Conservation (phyloP, 371 early-diverging fungal species). For the Rhizomucor miehei region DNA sequence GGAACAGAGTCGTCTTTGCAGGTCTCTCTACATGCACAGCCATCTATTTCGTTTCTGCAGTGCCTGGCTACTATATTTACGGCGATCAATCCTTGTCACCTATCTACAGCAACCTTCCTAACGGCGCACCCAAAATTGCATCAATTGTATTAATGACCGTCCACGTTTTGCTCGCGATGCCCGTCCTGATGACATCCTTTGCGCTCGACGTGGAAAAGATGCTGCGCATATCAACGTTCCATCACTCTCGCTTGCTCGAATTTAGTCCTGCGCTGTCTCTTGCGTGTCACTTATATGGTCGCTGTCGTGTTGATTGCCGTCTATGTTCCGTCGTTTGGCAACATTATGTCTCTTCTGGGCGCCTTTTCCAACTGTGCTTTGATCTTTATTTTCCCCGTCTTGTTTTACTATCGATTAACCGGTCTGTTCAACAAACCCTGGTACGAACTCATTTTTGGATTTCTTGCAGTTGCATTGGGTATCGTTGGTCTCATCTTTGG, state of each 20-base stretch:
- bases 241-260: constrained; percentile 29
- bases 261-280: constrained; percentile 37
- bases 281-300: constrained; percentile 44
- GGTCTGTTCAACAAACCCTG: constrained; percentile 44
- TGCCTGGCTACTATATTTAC: constrained; percentile 80
- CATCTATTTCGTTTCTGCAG: constrained; percentile 75
- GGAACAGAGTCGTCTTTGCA: constrained; percentile 68
- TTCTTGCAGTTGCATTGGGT: constrained; percentile 52
- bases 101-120: constrained; percentile 67
- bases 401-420: constrained; percentile 62
- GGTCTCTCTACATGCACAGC: constrained; percentile 66
- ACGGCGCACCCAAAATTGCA: constrained; percentile 56
- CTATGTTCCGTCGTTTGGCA: constrained; percentile 70
- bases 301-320: constrained; percentile 47
- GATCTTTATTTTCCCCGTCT: constrained; percentile 68
- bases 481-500: constrained; percentile 63
- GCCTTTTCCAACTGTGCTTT: constrained; percentile 63
- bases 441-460: constrained; percentile 40
- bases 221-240: constrained; percentile 31
- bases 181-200: constrained; percentile 80
- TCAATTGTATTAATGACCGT: constrained; percentile 76
- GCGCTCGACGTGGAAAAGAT: constrained; percentile 68
- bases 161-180: constrained; percentile 81
- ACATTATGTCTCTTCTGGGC: constrained; percentile 72
- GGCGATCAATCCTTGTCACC: constrained; percentile 71